Conservation (phyloP, 2,329 filamentous ascomycete species). For the Plenodomus lindquistii region DNA sequence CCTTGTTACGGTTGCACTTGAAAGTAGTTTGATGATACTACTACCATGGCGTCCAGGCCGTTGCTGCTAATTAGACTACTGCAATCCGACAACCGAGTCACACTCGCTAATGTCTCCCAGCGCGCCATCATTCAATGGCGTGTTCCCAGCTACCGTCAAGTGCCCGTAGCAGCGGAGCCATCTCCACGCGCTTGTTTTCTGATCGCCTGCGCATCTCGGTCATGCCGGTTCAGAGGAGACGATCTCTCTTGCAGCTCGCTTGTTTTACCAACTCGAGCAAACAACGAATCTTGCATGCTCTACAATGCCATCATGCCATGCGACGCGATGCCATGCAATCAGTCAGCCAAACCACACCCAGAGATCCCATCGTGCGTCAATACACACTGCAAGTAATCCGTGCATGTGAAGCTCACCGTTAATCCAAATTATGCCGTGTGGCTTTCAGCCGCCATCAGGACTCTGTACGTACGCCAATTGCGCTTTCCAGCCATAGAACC, state of each 20-base stretch:
- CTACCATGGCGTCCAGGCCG: conserved; percentile 12
- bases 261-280: conserved; percentile 2
- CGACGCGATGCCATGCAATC: no score
- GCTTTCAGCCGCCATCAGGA: not conserved
- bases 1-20: not conserved
- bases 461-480: conserved; percentile 5
- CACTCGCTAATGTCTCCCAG: conserved; percentile 12
- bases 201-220: conserved; percentile 14
- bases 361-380: not conserved
- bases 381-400: not conserved
- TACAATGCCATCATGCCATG: no score
- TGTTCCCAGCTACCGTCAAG: conserved; percentile 5
- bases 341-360: not conserved
- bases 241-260: conserved; percentile 1
- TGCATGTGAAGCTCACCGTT: not conserved
- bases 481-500: conserved; percentile 8
- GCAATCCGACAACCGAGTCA: conserved; percentile 13
- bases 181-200: conserved; percentile 4
- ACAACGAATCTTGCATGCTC: not conserved
- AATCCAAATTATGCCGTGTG: not conserved
- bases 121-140: conserved; percentile 7
- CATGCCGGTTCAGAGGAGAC: conserved; percentile 1
- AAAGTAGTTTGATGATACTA: not conserved
- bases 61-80: conserved; percentile 16
- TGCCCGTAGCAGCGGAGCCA: conserved; percentile 5